Conservation (phyloP, 2,329 filamentous ascomycete species). For the Colletotrichum gloeosporioides region DNA sequence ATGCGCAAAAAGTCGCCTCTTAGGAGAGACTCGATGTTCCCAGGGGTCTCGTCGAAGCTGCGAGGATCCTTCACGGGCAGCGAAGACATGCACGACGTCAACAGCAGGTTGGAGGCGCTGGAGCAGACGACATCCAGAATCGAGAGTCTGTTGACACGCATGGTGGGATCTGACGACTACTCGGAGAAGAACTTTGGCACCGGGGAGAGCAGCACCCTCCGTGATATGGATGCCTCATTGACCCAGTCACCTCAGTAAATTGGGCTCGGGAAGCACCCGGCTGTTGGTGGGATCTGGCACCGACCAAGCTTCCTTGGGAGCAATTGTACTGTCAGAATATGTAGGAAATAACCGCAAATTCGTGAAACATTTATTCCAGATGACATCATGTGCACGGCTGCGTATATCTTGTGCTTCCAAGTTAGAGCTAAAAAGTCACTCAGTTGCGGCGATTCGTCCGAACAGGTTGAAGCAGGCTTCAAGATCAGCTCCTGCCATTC, state of each 20-base stretch:
- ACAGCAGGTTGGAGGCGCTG: slow-evolving; percentile 50
- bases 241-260: slow-evolving; percentile 32
- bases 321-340: background rate
- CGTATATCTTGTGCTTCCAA: background rate
- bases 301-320: background rate
- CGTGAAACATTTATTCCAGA: background rate
- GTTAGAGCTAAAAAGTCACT: background rate
- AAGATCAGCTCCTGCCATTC: background rate
- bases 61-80: slow-evolving; percentile 53
- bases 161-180: slow-evolving; percentile 33
- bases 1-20: slow-evolving; percentile 36
- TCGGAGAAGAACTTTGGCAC: slow-evolving; percentile 28
- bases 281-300: background rate
- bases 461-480: background rate
- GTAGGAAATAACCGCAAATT: background rate
- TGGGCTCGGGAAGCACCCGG: background rate
- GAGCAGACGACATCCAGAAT: slow-evolving; percentile 56
- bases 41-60: slow-evolving; percentile 55
- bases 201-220: slow-evolving; percentile 32
- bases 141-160: slow-evolving; percentile 48
- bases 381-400: background rate
- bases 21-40: slow-evolving; percentile 64
- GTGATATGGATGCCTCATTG: slow-evolving; percentile 30
- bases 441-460: background rate
- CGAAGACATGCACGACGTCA: slow-evolving; percentile 49